Evolutionary conservation across 1,284 basidiomycete genomes (phyloP), one percentile per base, ranked within the genome.

Genomic region (Sanghuangporus weigelae): DNA sequence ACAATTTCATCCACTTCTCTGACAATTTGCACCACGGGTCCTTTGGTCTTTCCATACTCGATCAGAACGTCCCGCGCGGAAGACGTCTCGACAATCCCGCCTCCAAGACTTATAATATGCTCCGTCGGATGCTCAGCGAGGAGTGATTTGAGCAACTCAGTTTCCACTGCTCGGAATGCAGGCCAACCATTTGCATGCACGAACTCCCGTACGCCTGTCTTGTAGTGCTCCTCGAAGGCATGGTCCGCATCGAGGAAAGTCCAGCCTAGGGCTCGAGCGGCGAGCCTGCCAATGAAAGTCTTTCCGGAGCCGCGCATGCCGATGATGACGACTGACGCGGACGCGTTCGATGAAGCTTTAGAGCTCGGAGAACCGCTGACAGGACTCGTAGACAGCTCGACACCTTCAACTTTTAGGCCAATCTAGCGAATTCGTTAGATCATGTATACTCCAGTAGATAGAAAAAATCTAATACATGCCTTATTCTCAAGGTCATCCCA

Each of bases 221-320:
- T 75, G 64, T 89, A 80, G 67, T 87, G 82, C 60, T 83, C 76
- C 68, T 87, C 87, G 72, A 98, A 95, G 69, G 85, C 85, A 7
- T 78, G 78, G 71, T 99, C 96, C 36, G 95, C 95, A 71, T 99
- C 97, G 69, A 96, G 76, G 73, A 92, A 92, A 1, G 84, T 81
- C 79, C 95, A 92, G 1, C 81, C 83, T 6, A 98, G 83, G 0
- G 87, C 79, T 12, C 82, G 77, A 1, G 94, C 89, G 7, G 92
- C 94, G 42, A 94, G 79, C 60, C 84, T 79, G 21, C 96, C 95
- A 65, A 98, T 84, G 76, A 90, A 91, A 1, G 93, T 93, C 81
- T 99, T 99, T 62, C 97, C 96, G 0, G 94, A 93, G 5, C 96
- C 96, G 40, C 96, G 91, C 96, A 99, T 98, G 46, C 96, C 96